Evolutionary conservation across 1,284 basidiomycete species (phyloP).

Genomic region (Porphyrellus sp.): DNA sequence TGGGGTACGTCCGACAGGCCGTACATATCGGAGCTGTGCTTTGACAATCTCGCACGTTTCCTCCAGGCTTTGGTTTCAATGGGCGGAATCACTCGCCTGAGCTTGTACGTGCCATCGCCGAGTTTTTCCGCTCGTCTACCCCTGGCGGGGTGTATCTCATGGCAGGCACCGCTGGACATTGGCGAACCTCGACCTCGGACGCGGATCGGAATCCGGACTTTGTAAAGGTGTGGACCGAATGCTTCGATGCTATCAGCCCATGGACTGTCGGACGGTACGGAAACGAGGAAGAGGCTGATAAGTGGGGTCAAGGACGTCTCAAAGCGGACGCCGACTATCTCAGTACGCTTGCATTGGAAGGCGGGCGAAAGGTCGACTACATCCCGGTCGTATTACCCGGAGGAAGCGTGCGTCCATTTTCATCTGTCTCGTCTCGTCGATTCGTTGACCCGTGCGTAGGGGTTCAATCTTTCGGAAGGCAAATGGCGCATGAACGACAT

Average conservation of each 20-base stretch:
- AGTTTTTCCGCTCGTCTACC: slow-evolving; percentile 54
- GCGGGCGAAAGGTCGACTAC: slow-evolving; percentile 60
- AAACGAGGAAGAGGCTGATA: slow-evolving; percentile 54
- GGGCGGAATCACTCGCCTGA: slow-evolving; percentile 58
- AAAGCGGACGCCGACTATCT: slow-evolving; percentile 61
- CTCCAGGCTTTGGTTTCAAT: slow-evolving; percentile 62
- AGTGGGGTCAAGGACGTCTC: slow-evolving; percentile 57
- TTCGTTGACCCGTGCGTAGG: slow-evolving; percentile 37
- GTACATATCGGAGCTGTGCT: neutral
- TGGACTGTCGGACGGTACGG: slow-evolving; percentile 71
- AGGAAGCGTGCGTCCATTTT: slow-evolving; percentile 54
- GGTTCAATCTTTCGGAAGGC: slow-evolving; percentile 62
- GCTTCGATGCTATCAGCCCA: slow-evolving; percentile 72
- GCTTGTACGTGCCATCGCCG: slow-evolving; percentile 51
- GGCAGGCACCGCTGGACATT: slow-evolving; percentile 63
- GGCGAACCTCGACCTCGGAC: slow-evolving; percentile 65
- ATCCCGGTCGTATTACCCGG: slow-evolving; percentile 74
- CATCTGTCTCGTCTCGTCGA: neutral
- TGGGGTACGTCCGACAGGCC: slow-evolving; percentile 50
- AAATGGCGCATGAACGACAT: slow-evolving; percentile 67
- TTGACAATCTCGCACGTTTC: neutral
- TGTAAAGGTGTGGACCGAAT: slow-evolving; percentile 61
- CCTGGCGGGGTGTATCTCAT: slow-evolving; percentile 73
- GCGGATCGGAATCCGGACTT: slow-evolving; percentile 64
- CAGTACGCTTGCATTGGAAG: slow-evolving; percentile 45